phyloP scores from a whole-genome alignment of 345 rosid genomes.

The Populus ilicifolia region DNA sequence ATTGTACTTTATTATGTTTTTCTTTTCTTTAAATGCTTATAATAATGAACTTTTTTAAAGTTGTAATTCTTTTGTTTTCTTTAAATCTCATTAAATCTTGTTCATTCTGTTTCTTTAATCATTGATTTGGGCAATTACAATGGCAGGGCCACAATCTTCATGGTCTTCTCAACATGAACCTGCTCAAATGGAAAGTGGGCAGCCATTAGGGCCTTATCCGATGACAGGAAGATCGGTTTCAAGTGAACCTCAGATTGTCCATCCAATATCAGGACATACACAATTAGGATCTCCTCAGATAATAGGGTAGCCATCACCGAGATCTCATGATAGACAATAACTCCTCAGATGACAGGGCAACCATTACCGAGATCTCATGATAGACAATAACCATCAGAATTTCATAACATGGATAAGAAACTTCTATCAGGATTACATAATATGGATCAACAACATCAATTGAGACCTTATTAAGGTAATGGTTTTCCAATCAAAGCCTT shows the following conservation, averaged over 20 bases:
- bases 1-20: too few relatives aligned
- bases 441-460: constrained; percentile 17
- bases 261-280: constrained; percentile 7
- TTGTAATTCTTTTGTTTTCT: background rate
- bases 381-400: constrained; percentile 7
- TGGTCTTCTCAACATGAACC: constrained; percentile 4
- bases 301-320: too few relatives aligned
- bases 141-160: background rate
- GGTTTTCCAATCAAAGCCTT: background rate
- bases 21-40: background rate
- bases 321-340: too few relatives aligned
- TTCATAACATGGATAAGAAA: background rate
- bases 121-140: background rate
- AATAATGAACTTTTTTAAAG: background rate
- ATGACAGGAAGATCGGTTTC: constrained; percentile 1
- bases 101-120: background rate
- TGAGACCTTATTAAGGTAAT: constrained; percentile 17
- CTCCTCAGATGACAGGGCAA: constrained; percentile 17
- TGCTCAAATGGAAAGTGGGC: background rate
- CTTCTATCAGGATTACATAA: too few relatives aligned
- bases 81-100: background rate
- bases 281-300: constrained; percentile 13
- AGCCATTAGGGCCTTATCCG: background rate
- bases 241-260: constrained; percentile 5
- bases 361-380: constrained; percentile 13